phyloP scores from a whole-genome alignment of 257 asterid species.

The Petrea volubilis region DNA sequence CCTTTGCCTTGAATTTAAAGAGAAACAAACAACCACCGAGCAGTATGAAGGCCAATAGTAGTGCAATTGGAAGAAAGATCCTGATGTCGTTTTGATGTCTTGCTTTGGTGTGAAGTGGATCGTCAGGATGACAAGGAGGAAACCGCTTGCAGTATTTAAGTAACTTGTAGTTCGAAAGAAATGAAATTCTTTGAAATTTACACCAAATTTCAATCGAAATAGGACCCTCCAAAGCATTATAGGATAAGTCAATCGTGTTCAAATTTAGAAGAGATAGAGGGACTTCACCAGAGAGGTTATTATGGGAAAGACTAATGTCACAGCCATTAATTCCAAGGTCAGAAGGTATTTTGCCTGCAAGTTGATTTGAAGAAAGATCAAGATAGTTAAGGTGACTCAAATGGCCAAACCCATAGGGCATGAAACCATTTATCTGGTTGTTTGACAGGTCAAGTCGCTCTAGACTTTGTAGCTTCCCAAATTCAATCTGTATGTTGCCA shows the following conservation, averaged over 20 bases:
- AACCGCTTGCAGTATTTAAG: not conserved
- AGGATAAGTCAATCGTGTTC: not conserved
- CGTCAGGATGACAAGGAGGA: not conserved
- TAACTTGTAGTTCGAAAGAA: no score
- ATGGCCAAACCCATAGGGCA: no score
- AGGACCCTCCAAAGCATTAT: constrained; percentile 12
- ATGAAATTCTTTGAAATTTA: not conserved
- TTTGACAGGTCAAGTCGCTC: no score
- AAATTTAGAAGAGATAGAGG: constrained; percentile 2
- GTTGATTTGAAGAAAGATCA: not conserved
- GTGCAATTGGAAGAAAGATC: no score
- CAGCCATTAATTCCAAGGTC: not conserved
- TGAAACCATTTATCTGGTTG: no score
- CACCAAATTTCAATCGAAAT: not conserved
- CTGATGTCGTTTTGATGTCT: no score
- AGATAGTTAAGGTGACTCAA: no score
- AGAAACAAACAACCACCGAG: constrained; percentile 22
- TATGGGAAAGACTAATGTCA: constrained; percentile 4
- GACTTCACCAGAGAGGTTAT: constrained; percentile 7
- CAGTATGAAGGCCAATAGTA: no score
- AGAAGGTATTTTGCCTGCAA: not conserved
- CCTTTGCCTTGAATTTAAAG: no score
- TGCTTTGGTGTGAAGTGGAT: not conserved
- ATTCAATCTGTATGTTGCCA: no score
- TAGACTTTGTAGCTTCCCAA: not conserved